Evolutionary conservation across 306 rosid genomes (phyloP).

Genomic region (barrel medic (Medicago truncatula)): DNA sequence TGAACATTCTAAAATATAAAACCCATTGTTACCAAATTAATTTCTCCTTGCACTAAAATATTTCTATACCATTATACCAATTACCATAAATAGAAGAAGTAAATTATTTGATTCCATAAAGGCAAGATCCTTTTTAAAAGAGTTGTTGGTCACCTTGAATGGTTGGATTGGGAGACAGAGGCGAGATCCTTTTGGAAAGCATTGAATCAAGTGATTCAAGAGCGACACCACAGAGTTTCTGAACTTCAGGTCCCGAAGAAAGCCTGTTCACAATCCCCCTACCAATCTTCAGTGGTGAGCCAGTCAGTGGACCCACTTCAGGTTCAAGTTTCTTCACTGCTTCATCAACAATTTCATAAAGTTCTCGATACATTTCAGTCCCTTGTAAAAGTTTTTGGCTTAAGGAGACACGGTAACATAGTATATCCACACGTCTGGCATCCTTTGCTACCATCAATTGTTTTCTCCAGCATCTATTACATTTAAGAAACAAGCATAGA

Average conservation of each 20-base stretch:
- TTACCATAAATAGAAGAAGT: slow-evolving; percentile 13
- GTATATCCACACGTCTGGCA: slow-evolving; percentile 90
- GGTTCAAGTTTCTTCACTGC: slow-evolving; percentile 85
- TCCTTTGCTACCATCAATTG: slow-evolving; percentile 79
- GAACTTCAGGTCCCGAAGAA: slow-evolving; percentile 95
- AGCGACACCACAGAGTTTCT: slow-evolving; percentile 83
- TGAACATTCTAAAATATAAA: slow-evolving; percentile 13
- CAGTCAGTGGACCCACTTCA: slow-evolving; percentile 85
- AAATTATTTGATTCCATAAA: slow-evolving; percentile 7
- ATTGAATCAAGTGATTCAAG: slow-evolving; percentile 72
- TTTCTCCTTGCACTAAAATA: slow-evolving; percentile 5
- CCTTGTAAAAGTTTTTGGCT: slow-evolving; percentile 87
- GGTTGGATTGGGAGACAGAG: slow-evolving; percentile 43
- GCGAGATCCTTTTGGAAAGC: slow-evolving; percentile 47
- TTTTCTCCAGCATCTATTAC: slow-evolving; percentile 81
- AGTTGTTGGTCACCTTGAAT: slow-evolving; percentile 58
- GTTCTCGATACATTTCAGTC: slow-evolving; percentile 61
- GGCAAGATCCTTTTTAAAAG: neutral
- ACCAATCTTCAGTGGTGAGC: slow-evolving; percentile 83
- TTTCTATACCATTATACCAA: neutral
- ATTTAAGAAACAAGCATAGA: slow-evolving; percentile 37
- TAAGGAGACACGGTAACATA: slow-evolving; percentile 85
- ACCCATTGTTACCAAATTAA: slow-evolving; percentile 13
- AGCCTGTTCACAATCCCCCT: slow-evolving; percentile 98
- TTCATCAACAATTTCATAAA: slow-evolving; percentile 68